These are phyloP conservation scores for Backusella australiensis DNA, from an alignment of 192 early-diverging fungal genomes.

Conservation along the genomic window DNA sequence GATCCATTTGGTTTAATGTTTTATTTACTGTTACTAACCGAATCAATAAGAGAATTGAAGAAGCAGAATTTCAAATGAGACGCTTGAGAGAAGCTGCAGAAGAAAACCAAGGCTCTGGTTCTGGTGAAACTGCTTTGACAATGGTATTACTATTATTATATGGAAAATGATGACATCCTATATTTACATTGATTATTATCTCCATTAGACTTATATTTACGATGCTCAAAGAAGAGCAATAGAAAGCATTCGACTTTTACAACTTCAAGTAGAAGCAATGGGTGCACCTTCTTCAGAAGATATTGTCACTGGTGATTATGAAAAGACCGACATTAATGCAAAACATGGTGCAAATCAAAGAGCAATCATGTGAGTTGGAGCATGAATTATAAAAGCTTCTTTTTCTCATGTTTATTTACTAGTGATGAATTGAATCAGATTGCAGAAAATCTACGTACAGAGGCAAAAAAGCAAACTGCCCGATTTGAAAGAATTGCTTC, in stretches of 20 bases:
- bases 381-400: no score
- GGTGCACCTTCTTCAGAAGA: slow-evolving; percentile 32
- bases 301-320: background rate
- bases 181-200: background rate
- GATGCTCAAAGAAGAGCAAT: slow-evolving; percentile 28
- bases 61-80: slow-evolving; percentile 27
- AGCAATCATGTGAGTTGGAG: background rate
- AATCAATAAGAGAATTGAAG: slow-evolving; percentile 28
- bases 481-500: slow-evolving; percentile 8
- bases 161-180: background rate
- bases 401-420: background rate
- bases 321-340: background rate
- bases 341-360: background rate
- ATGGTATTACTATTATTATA: slow-evolving; percentile 11
- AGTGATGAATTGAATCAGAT: slow-evolving; percentile 1
- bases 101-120: background rate
- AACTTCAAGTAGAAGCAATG: slow-evolving; percentile 33
- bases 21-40: background rate
- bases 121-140: slow-evolving; percentile 9
- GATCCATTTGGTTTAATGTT: background rate
- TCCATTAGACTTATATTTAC: slow-evolving; percentile 14
- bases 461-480: background rate
- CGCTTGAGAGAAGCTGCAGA: slow-evolving; percentile 10
- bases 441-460: background rate
- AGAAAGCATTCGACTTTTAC: slow-evolving; percentile 21